Evolutionary conservation across 352 stramenopile genomes (phyloP), one percentile per base, ranked within the genome.

Genomic region (Phytophthora sp.): DNA sequence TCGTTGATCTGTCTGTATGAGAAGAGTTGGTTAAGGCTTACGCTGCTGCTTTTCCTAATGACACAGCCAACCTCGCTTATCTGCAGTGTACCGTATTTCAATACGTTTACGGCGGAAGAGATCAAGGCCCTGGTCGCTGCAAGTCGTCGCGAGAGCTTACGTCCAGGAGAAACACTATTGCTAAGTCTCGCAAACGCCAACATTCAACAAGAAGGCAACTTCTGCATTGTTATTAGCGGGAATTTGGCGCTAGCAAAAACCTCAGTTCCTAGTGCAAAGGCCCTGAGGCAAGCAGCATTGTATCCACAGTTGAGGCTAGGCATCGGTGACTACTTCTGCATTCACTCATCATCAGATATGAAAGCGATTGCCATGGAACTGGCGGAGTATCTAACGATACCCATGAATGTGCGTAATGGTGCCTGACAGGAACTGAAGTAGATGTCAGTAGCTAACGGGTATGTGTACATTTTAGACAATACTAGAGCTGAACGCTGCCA

Each of bases 11-110:
- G 7, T 13, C 17, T 21, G 3, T 46, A 38, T 5, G 23, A 37
- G 13, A 13, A 10, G 3, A 30, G n/a, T 43, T 43, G 35, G 4
- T 18, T 34, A 30, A 11, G 2, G 30, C 15, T 45, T 23, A 42
- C 12, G 17, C 5, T 18, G 51, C 46, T 27, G 32, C 9, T 53
- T 28, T 26, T 59, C 17, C 51, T 31, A 18, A 30, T 26, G 8
- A 20, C 13, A 26, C 32, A 92, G 83, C 76, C 82, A 1, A 69
- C 76, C 30, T 93, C 84, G 46, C 52, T 93, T 20, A 79, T 93
- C 39, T 91, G 82, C 56, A 93, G 84, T 39, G 69, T 93, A 2
- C 84, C 84, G 15, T 87, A 88, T 62, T 93, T 93, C 54, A 89
- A 93, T 27, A 48, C 71, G 30, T 80, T 91, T 54, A 79, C 74